Conservation (phyloP, 768 basidiomycete genomes). For the Fomitopsis pulvina region DNA sequence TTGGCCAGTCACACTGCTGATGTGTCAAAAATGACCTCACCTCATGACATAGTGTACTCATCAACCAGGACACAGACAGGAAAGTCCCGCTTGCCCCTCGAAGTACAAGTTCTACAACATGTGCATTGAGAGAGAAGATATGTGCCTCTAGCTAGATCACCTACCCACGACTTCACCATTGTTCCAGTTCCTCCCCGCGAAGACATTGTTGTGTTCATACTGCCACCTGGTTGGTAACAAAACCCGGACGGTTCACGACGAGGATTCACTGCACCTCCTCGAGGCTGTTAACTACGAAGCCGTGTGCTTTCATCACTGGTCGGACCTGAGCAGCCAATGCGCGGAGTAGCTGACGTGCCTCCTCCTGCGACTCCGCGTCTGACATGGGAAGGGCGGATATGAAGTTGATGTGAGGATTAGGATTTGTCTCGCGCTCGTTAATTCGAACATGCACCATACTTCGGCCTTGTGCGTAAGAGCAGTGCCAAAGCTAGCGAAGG, state of each 20-base stretch:
- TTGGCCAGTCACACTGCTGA: too few relatives aligned
- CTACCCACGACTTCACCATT: constrained; percentile 72
- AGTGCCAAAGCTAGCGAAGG: too few relatives aligned
- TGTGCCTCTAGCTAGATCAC: not conserved
- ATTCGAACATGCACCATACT: constrained; percentile 69
- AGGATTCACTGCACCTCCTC: constrained; percentile 54
- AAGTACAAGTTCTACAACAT: constrained; percentile 63
- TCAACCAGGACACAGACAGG: constrained; percentile 56
- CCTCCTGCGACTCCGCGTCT: constrained; percentile 43
- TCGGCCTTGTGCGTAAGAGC: not conserved
- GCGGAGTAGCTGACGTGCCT: constrained; percentile 64
- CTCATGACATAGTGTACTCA: constrained; percentile 82
- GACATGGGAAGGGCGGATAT: constrained; percentile 48
- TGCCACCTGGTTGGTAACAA: constrained; percentile 20
- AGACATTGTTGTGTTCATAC: constrained; percentile 77
- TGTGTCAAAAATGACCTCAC: constrained; percentile 37
- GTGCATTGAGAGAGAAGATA: not conserved
- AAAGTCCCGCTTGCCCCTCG: constrained; percentile 55
- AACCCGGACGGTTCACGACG: not conserved
- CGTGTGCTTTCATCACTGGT: constrained; percentile 77
- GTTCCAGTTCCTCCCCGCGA: constrained; percentile 84
- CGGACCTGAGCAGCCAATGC: constrained; percentile 80
- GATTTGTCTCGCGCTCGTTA: constrained; percentile 64
- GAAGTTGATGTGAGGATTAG: constrained; percentile 75
- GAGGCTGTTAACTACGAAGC: constrained; percentile 68